Evolutionary conservation across 805 yeast species (phyloP), one percentile per base, ranked within the genome.

Genomic region (Sungouiella thailandica): DNA sequence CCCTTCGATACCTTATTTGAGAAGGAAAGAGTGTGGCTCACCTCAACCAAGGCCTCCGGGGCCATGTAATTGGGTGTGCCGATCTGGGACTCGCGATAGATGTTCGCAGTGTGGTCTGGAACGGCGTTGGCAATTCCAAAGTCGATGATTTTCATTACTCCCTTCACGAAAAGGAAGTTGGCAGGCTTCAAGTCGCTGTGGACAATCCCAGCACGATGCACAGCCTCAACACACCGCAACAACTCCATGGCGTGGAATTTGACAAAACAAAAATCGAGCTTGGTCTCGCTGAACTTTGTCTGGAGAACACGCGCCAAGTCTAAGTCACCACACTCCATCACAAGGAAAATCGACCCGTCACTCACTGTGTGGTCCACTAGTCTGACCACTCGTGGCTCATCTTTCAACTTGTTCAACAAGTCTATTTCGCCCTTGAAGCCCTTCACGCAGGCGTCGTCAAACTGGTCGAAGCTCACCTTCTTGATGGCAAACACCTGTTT

Each of bases 51-150:
- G 0, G 97, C 85, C 57, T 90, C 98, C 0, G 98, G 98, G 0
- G 98, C 96, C 97, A 90, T 93, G 56, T 90, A 93, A 55, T 84
- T 87, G 2, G 96, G 96, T 0, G 98, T 90, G 4, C 98, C 98
- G 33, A 88, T 82, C 54, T 87, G 96, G 5, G 87, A 75, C 39
- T 86, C 95, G 37, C 97, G 71, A 52, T 89, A 89, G 13, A 90
- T 76, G 48, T 93, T 90, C 14, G 85, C 79, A 0, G 97, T 90
- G 51, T 87, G 85, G 34, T 89, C 96, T 1, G 95, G 93, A 1
- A 93, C 87, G 0, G 90, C 87, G 58, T 89, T 84, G n/a, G 97
- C 86, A 30, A 84, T 84, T 11, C 98, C 98, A 69, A 90, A 93
- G 60, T 90, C 98, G 40, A 90, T 90, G 26, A 90, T 76, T 53